Conservation (phyloP, 2,329 filamentous ascomycete species). For the Graphiopsis chlorocephala region DNA sequence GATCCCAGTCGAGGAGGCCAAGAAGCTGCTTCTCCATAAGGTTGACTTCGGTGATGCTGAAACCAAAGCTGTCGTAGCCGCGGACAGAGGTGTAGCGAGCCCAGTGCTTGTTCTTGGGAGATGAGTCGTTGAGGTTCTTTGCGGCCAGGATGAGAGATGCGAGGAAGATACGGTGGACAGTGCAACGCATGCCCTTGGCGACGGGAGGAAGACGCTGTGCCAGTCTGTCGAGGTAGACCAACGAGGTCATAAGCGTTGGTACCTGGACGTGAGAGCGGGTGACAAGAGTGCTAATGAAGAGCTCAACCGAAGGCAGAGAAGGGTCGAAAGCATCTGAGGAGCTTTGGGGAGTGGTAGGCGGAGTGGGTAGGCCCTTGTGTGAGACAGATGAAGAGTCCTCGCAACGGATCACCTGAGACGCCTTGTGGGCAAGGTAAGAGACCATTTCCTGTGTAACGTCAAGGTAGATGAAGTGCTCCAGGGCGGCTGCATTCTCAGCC, state of each 20-base stretch:
- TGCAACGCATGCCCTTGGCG: slow-evolving; percentile 94
- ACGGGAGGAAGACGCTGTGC: slow-evolving; percentile 84
- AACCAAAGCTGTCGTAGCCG: slow-evolving; percentile 75
- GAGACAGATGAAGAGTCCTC: slow-evolving; percentile 49
- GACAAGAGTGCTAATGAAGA: slow-evolving; percentile 89
- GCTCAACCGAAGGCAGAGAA: slow-evolving; percentile 72
- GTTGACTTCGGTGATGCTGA: slow-evolving; percentile 94
- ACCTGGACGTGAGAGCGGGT: slow-evolving; percentile 94
- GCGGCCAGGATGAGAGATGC: slow-evolving; percentile 80
- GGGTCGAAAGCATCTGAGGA: slow-evolving; percentile 50
- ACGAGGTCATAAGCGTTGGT: slow-evolving; percentile 91
- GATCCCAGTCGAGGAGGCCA: slow-evolving; percentile 90
- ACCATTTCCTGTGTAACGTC: slow-evolving; percentile 77
- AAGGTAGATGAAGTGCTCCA: slow-evolving; percentile 77
- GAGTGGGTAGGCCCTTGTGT: slow-evolving; percentile 54
- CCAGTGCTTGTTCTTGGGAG: slow-evolving; percentile 99
- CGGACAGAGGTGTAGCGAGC: slow-evolving; percentile 82
- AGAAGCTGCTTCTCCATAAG: slow-evolving; percentile 99
- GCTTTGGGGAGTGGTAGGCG: slow-evolving; percentile 57
- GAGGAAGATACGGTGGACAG: slow-evolving; percentile 95
- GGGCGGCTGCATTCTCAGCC: slow-evolving; percentile 64
- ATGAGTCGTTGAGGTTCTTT: slow-evolving; percentile 98
- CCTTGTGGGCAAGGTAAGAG: slow-evolving; percentile 69
- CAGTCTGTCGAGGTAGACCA: slow-evolving; percentile 87
- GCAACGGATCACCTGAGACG: slow-evolving; percentile 75